Conservation (phyloP, 441 rosid genomes). For the Codiaeum variegatum region DNA sequence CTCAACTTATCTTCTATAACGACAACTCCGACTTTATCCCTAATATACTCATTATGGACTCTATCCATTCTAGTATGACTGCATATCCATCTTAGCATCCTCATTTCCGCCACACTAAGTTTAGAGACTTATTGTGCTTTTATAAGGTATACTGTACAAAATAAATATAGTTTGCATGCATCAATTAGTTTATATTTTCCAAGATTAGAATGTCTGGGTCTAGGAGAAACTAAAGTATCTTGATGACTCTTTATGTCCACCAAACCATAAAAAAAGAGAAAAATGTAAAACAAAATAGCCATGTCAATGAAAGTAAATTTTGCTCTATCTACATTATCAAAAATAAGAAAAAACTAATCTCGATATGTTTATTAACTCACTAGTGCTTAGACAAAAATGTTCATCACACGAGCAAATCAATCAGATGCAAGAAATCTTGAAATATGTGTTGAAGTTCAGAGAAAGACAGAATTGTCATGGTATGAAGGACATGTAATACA, state of each 20-base stretch:
- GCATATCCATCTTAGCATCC: too few relatives aligned
- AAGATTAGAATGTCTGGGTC: background rate
- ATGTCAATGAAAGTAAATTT: background rate
- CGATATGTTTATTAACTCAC: background rate
- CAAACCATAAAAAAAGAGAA: background rate
- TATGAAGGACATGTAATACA: background rate
- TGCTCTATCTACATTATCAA: background rate
- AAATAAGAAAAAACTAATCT: background rate
- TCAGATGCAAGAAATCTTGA: background rate
- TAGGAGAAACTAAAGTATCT: background rate
- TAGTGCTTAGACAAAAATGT: background rate
- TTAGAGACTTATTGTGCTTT: too few relatives aligned
- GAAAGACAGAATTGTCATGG: background rate
- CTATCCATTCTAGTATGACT: too few relatives aligned
- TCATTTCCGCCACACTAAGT: too few relatives aligned
- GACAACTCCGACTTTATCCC: too few relatives aligned
- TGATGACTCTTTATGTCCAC: background rate
- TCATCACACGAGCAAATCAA: background rate
- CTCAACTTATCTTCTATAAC: too few relatives aligned
- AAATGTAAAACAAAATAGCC: background rate
- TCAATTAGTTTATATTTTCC: background rate
- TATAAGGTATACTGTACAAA: background rate
- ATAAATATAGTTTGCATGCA: background rate
- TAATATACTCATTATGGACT: too few relatives aligned
- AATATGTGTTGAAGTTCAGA: background rate